Conservation (phyloP, 352 stramenopile genomes). For the Elongisporangium prolatum region DNA sequence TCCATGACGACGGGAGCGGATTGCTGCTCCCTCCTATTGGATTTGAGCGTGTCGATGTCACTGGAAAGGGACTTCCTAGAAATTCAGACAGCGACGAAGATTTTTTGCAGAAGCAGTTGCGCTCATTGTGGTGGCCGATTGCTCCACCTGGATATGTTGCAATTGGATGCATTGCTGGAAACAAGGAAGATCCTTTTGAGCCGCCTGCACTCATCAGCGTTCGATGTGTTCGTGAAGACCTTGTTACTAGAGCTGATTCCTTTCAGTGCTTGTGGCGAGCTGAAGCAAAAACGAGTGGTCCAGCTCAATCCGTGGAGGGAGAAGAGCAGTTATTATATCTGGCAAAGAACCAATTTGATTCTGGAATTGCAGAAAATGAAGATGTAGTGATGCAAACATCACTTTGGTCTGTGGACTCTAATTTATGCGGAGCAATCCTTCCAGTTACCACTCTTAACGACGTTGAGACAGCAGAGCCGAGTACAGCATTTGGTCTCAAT, state of each 20-base stretch:
- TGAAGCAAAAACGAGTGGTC: constrained; percentile 26
- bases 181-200: constrained; percentile 75
- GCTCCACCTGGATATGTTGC: constrained; percentile 72
- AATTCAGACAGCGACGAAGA: constrained; percentile 72
- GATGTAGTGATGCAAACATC: constrained; percentile 62
- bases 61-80: constrained; percentile 69
- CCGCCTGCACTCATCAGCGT: constrained; percentile 41
- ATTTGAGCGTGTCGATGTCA: constrained; percentile 82
- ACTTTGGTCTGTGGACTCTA: constrained; percentile 57
- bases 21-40: constrained; percentile 54
- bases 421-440: constrained; percentile 53
- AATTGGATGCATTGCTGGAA: constrained; percentile 72
- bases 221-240: constrained; percentile 73
- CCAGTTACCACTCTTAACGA: constrained; percentile 67
- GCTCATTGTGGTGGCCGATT: constrained; percentile 81
- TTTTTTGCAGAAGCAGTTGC: constrained; percentile 80
- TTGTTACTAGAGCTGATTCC: constrained; percentile 56
- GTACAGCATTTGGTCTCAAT: constrained; percentile 42
- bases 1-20: constrained; percentile 48
- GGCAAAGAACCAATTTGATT: constrained; percentile 35
- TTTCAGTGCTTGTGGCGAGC: constrained; percentile 67
- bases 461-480: constrained; percentile 22
- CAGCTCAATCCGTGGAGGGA: constrained; percentile 6
- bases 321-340: constrained; percentile 12
- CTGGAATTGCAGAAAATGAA: constrained; percentile 24